These are phyloP conservation scores for Aspergillus asperescens DNA, from an alignment of 495 filamentous ascomycete species.

Conservation along the genomic window DNA sequence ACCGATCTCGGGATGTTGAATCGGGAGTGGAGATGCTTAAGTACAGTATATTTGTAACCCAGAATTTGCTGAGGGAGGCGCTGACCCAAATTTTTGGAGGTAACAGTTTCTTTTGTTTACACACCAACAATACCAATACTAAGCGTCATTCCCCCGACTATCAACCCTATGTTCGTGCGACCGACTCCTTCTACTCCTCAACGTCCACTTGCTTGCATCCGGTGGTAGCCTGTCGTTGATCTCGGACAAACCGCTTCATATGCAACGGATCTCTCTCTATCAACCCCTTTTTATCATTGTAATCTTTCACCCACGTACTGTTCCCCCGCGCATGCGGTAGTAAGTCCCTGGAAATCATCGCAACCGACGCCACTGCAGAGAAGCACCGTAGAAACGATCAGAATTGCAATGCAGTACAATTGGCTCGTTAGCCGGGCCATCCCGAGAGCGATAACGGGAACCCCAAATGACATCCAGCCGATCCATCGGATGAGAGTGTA, in stretches of 20 bases:
- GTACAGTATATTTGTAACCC: no score
- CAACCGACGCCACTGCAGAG: not conserved
- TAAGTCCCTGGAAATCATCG: not conserved
- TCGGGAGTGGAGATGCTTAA: constrained; percentile 5
- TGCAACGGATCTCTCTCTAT: not conserved
- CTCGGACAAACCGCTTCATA: no score
- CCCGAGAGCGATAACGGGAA: not conserved
- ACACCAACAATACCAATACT: no score
- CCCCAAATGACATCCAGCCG: not conserved
- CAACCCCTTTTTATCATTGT: not conserved
- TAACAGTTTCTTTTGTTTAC: no score
- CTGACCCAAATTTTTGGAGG: no score
- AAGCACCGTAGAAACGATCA: not conserved
- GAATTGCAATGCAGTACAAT: not conserved
- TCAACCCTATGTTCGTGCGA: no score
- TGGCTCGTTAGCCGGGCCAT: not conserved
- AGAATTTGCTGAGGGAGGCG: no score
- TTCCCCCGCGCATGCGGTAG: not conserved
- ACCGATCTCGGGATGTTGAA: constrained; percentile 9
- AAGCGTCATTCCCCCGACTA: no score
- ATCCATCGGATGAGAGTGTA: not conserved
- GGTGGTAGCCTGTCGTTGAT: no score
- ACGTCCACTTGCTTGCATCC: no score
- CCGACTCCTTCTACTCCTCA: no score
- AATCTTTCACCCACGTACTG: not conserved